Evolutionary conservation across 139 green algal genomes (phyloP).

Genomic region (Micractinium sp.): DNA sequence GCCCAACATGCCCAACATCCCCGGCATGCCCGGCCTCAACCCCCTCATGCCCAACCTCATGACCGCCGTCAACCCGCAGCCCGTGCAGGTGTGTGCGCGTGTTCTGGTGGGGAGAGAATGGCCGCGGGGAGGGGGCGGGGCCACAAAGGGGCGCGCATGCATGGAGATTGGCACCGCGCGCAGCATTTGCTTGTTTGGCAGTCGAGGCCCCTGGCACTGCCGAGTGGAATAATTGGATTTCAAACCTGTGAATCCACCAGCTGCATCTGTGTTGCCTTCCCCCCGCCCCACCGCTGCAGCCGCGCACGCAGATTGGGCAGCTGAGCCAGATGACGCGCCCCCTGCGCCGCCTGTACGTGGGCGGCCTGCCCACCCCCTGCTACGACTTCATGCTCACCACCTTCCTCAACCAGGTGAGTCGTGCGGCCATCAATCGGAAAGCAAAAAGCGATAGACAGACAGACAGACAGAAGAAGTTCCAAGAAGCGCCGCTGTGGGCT

Average conservation of each 20-base stretch:
- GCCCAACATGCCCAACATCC: not conserved
- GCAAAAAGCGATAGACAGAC: not conserved
- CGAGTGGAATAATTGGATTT: not conserved
- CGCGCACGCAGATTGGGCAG: not conserved
- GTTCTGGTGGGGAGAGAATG: no score
- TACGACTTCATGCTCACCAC: constrained; percentile 48
- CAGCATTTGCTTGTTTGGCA: not conserved
- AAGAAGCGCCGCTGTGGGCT: not conserved
- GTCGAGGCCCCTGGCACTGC: not conserved
- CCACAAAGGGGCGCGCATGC: no score
- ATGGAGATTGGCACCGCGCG: no score
- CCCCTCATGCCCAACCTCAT: constrained; percentile 15
- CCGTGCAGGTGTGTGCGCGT: not conserved
- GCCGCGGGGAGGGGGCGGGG: no score
- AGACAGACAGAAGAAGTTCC: not conserved
- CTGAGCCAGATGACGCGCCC: constrained; percentile 39
- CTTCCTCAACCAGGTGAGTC: constrained; percentile 38
- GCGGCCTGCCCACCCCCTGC: constrained; percentile 43
- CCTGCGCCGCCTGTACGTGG: constrained; percentile 39
- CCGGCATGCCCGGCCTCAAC: constrained; percentile 4
- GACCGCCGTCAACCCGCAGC: not conserved
- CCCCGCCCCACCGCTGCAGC: not conserved
- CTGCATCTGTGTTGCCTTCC: not conserved
- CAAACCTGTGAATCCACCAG: not conserved
- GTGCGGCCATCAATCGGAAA: not conserved